Evolutionary conservation across 2,329 filamentous ascomycete genomes (phyloP), one percentile per base, ranked within the genome.

Genomic region (Pseudogymnoascus sp.): DNA sequence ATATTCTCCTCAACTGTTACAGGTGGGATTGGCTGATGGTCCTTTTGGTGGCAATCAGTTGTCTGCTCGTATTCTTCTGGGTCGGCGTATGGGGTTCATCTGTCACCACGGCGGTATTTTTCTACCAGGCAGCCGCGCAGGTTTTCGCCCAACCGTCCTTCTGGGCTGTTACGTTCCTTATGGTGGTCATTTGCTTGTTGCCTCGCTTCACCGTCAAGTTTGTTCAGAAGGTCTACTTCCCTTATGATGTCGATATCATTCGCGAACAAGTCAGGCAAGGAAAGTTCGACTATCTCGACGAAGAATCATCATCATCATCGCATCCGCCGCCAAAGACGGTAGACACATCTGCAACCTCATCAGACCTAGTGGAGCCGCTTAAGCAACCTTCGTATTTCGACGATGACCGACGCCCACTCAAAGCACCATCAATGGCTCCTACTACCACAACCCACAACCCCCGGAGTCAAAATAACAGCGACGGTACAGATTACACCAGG

Each of bases 1-100:
- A 98, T 79, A 91, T 99, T 69, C 80, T 99, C 68, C 87, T 98
- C 79, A 99, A 99, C 77, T 96, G 90, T 0, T 98, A 96, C 76
- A 86, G 93, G 66, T 99, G 95, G 95, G 95, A 99, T 75, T 99
- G 93, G 93, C 81, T 99, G 71, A 96, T 96, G 78, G 77, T 93
- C 21, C 79, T 96, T 65, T 88, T 97, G 67, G 89, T 96, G 62
- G 77, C 78, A 23, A 83, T 98, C 75, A 96, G 92, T 77, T 89
- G 90, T 67, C 75, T 98, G 31, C 85, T 97, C 71, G 85, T 98
- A 73, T 99, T 92, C 81, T 89, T 96, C 79, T 98, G 95, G 92
- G 97, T 95, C 5, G 95, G 92, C 31, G 83, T 96, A 39, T 99
- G 96, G 78, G 83, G 83, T 0, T 76, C 81, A 3, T 76, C 71